Evolutionary conservation across 306 rosid species (phyloP).

Genomic region (Vigna unguiculata): DNA sequence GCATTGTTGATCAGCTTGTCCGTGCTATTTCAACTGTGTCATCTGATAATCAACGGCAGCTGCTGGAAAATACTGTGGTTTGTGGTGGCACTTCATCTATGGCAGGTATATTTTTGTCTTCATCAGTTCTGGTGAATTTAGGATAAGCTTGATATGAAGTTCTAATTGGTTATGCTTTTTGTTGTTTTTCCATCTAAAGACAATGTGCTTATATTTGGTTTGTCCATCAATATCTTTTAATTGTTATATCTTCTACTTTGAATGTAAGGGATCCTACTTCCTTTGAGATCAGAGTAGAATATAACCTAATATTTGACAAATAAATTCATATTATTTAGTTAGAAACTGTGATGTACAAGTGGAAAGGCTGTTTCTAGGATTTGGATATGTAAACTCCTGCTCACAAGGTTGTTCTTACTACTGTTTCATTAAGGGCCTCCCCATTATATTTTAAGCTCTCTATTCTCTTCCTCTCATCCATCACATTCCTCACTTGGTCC

Average conservation of each 20-base stretch:
- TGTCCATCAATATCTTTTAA: neutral
- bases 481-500: neutral
- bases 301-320: neutral
- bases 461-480: neutral
- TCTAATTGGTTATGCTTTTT: slow-evolving; percentile 24
- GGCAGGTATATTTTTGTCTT: slow-evolving; percentile 61
- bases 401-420: neutral
- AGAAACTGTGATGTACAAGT: neutral
- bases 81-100: slow-evolving; percentile 92
- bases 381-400: neutral
- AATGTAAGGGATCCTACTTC: neutral
- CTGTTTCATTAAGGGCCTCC: neutral
- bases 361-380: neutral
- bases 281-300: neutral
- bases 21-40: slow-evolving; percentile 88
- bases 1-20: slow-evolving; percentile 96
- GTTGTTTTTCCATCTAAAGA: neutral
- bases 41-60: slow-evolving; percentile 91
- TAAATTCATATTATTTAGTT: slow-evolving; percentile 1
- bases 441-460: neutral
- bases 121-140: neutral
- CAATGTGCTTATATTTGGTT: neutral
- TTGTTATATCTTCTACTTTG: slow-evolving; percentile 10
- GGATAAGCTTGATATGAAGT: slow-evolving; percentile 35
- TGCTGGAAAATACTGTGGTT: slow-evolving; percentile 90